Percentiles rank a stretch among this genome's conserved stretches.
Evolutionary conservation across 257 asterid genomes (phyloP).

Genomic region (Apocynum venetum): DNA sequence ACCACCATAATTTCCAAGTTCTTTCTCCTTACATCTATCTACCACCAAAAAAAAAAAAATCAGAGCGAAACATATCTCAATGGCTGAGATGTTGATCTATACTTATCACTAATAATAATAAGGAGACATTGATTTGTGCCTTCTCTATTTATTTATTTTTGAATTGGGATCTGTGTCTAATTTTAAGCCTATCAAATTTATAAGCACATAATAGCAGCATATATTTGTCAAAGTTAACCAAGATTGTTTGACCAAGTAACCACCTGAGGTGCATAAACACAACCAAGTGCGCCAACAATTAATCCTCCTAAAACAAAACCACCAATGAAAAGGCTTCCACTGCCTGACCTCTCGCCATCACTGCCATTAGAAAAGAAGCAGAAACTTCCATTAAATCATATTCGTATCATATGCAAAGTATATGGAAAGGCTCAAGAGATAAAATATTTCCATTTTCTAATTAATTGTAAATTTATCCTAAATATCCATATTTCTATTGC

Average conservation of each 20-base stretch:
- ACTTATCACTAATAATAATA: no score
- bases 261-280: constrained; percentile 87
- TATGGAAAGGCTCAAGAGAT: background rate
- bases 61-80: background rate
- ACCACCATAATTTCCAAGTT: constrained; percentile 2
- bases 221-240: background rate
- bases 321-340: constrained; percentile 52
- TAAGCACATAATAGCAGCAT: background rate
- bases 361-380: constrained; percentile 38
- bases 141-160: no score
- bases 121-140: no score
- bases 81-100: background rate
- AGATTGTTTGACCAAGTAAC: constrained; percentile 7
- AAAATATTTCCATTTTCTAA: background rate
- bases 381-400: background rate
- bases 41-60: constrained; percentile 2
- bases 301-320: constrained; percentile 86
- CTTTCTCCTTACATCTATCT: constrained; percentile 1
- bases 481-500: background rate
- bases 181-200: background rate
- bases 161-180: no score
- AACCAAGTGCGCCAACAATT: constrained; percentile 69
- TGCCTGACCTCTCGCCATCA: constrained; percentile 46
- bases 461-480: background rate
- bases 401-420: background rate